phyloP scores from a whole-genome alignment of 257 asterid genomes.

The Leonotis leonurus region DNA sequence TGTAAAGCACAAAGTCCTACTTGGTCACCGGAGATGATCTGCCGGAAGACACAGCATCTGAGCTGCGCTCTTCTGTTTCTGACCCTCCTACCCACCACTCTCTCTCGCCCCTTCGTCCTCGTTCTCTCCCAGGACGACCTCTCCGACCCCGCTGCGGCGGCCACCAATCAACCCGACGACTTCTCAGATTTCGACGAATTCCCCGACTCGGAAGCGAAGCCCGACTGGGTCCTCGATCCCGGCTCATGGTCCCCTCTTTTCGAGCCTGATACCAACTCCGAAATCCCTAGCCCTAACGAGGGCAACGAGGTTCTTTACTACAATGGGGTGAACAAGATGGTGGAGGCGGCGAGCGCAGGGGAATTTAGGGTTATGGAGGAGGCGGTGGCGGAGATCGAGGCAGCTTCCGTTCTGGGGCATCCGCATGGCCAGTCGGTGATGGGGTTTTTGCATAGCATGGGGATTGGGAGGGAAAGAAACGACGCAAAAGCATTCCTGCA shows the following conservation, averaged over 20 bases:
- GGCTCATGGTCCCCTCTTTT: slow-evolving; percentile 95
- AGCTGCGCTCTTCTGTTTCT: slow-evolving; percentile 37
- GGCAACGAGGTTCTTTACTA: slow-evolving; percentile 41
- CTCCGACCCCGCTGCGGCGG: slow-evolving; percentile 37
- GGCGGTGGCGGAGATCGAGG: slow-evolving; percentile 65
- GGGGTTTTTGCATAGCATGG: slow-evolving; percentile 77
- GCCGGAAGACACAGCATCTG: slow-evolving; percentile 26
- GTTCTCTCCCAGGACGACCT: slow-evolving; percentile 81
- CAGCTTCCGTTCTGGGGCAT: slow-evolving; percentile 50
- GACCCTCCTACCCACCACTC: slow-evolving; percentile 36
- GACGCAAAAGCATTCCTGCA: slow-evolving; percentile 68
- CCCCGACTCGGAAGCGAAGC: slow-evolving; percentile 55
- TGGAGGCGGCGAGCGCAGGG: slow-evolving; percentile 61
- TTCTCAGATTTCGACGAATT: slow-evolving; percentile 74
- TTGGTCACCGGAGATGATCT: slow-evolving; percentile 33
- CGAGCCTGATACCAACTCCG: slow-evolving; percentile 45
- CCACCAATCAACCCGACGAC: slow-evolving; percentile 34
- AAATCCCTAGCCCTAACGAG: slow-evolving; percentile 20
- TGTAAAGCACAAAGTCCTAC: background rate
- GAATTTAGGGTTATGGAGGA: slow-evolving; percentile 72
- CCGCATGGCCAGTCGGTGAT: slow-evolving; percentile 78
- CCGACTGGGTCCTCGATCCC: slow-evolving; percentile 75
- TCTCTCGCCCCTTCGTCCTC: slow-evolving; percentile 64
- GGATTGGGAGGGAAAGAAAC: slow-evolving; percentile 74
- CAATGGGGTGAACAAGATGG: slow-evolving; percentile 56